Evolutionary conservation across 345 rosid genomes (phyloP), one percentile per base, ranked within the genome.

Genomic region (Syzygium grande): DNA sequence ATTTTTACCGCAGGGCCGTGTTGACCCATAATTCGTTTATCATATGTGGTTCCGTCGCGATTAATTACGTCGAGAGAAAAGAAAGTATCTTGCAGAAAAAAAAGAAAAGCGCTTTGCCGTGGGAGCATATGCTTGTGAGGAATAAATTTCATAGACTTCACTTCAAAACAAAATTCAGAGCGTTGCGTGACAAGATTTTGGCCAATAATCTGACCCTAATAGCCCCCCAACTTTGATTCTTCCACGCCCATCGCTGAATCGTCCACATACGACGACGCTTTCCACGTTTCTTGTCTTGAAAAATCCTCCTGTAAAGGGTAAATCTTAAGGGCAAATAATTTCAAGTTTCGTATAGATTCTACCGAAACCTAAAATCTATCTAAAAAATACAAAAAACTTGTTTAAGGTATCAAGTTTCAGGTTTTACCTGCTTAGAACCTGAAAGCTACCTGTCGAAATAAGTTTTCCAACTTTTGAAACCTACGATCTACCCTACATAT

Each of bases 301-400:
- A 68, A 68, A 30, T 68, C 43, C 79, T 68, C 12, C 23, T 23
- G 46, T 16, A 10, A 34, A 4, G 23, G 79, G 79, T 16, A 30
- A 6, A 43, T 43, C 1, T 43, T 43, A 43, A 0, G 7, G 46
- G 1, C 46, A 7, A 43, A 7, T 1, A 7, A 1, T 43, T 43
- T 6, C 7, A 43, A 4, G 46, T 43, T 43, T 1, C 46, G 4
- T 43, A 43, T 1, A 43, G 46, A 43, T 43, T 43, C 7, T 6
- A 43, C 1, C 6, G 7, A 43, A 43, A 43, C 1, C 46, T 43
- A 1, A 1, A 43, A 43, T 1, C 46, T 43, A 43, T 1, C 46
- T 1, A 43, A 43, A 43, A 43, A 43, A 43, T 5, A 5, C 46
- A 43, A 6, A 43, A 43, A 43, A 43, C 46, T 43, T 43, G 46